Base-by-base conservation (phyloP, 2,329 filamentous ascomycete species). In the Ophidiomyces ophidiicola region DNA sequence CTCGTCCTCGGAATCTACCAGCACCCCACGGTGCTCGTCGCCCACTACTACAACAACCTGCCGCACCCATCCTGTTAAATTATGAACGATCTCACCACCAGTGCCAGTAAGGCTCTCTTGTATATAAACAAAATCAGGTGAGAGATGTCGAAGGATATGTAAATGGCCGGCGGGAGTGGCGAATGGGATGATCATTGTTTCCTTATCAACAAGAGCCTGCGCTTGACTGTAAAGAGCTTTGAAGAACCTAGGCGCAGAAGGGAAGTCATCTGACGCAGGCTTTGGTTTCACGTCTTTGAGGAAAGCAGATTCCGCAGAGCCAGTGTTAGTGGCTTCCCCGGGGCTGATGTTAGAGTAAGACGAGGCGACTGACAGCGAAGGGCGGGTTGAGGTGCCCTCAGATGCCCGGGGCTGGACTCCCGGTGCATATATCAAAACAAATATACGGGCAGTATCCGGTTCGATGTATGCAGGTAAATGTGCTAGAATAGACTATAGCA, bases 381-480 rank as follows among this genome's bases (percentile, higher is more conserved):
- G 63, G 63, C 74, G 66, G 56, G 72, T 55, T 58, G 64, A 50
- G 64, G 50, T 50, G 6, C 52, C 48, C 42, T 54, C 50, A 39
- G 35, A 28, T 36, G 48, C 48, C 42, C 54, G 67, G 37, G 85
- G 79, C 60, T 85, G 84, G 39, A 93, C 65, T 36, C 74, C 71
- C 1, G 88, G 88, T 2, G 84, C 78, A 60, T 94, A 94, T 54
- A 96, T 88, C 48, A 96, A 70, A 42, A 96, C 72, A 53, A 93
- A 92, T 17, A 94, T 70, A 55, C 83, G 82, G 48, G 80, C 76
- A 45, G 70, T 76, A 32, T 76, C 74, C 46, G 80, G 74, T 57
- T 94, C 78, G 48, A 80, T 77, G 44, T 81, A 74, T 46, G 78
- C 74, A 25, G 86, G 84, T 35, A 96, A 82, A 58, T 93, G 82